Percentiles rank a stretch among this genome's conserved stretches.
These are phyloP conservation scores for Mediolabrus comicus DNA, from an alignment of 108 stramenopile species.

Conservation along the genomic window DNA sequence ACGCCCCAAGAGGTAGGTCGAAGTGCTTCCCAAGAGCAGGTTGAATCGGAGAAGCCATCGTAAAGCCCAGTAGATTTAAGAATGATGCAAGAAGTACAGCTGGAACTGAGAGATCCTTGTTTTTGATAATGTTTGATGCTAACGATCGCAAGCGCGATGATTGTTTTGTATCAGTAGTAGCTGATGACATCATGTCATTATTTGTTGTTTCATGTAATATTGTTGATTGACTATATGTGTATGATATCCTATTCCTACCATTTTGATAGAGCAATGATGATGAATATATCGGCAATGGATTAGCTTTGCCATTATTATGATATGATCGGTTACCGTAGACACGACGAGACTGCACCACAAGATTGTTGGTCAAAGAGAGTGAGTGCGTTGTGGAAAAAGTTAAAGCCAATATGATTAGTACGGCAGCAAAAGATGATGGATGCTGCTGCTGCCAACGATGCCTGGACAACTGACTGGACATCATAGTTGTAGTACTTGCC, in stretches of 20 bases:
- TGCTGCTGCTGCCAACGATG: no score
- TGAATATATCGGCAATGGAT: no score
- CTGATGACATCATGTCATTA: neutral
- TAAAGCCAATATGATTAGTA: neutral
- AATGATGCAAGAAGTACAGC: slow-evolving; percentile 61
- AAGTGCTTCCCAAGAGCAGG: slow-evolving; percentile 78
- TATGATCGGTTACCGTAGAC: neutral
- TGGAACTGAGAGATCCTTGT: slow-evolving; percentile 37
- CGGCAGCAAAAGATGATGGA: neutral
- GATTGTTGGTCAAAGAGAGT: neutral
- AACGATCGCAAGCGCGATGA: neutral
- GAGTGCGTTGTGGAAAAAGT: neutral
- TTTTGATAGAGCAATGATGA: no score
- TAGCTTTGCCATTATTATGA: no score
- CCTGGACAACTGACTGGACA: no score
- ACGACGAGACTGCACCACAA: neutral
- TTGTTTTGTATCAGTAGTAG: neutral
- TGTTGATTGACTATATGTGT: neutral
- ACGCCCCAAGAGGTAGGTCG: slow-evolving; percentile 61
- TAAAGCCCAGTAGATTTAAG: slow-evolving; percentile 79
- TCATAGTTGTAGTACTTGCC: no score
- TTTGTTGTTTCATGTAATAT: neutral
- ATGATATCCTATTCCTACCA: neutral
- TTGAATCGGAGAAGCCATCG: slow-evolving; percentile 77
- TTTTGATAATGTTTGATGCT: neutral